Conservation (phyloP, 225 moss, liverwort and hornwort genomes). For the Anthoceros angustus region DNA sequence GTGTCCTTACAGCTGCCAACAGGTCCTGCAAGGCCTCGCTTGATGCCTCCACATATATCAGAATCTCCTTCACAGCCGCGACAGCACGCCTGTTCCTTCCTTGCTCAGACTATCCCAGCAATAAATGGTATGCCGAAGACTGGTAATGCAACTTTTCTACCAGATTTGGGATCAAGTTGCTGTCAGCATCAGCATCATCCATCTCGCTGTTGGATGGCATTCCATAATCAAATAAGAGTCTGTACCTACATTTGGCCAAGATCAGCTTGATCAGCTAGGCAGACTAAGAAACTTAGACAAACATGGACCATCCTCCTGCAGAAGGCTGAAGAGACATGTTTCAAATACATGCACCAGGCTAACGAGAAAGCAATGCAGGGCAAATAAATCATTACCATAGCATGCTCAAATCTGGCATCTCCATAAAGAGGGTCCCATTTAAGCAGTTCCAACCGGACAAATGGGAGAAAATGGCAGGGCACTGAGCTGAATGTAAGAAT, state of each 20-base stretch:
- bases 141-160: constrained; percentile 93
- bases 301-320: neutral
- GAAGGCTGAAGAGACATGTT: neutral
- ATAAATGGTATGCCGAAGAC: constrained; percentile 87
- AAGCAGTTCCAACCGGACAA: constrained; percentile 80
- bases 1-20: constrained; percentile 43
- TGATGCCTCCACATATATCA: constrained; percentile 71
- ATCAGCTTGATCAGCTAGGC: too few relatives aligned
- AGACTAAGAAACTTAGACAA: neutral
- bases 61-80: constrained; percentile 61
- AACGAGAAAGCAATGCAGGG: neutral
- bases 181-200: constrained; percentile 52
- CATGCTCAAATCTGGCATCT: constrained; percentile 77
- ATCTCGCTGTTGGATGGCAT: constrained; percentile 32
- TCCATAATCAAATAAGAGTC: constrained; percentile 59
- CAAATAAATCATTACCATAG: constrained; percentile 30
- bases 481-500: constrained; percentile 82
- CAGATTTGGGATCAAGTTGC: constrained; percentile 69
- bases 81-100: constrained; percentile 59
- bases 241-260: constrained; percentile 27
- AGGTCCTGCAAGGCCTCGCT: constrained; percentile 80
- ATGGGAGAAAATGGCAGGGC: constrained; percentile 93
- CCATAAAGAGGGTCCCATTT: constrained; percentile 90
- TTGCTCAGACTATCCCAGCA: constrained; percentile 93
- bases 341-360: neutral